Evolutionary conservation across 495 filamentous ascomycete species (phyloP).

Genomic region (Cercophora scortea): DNA sequence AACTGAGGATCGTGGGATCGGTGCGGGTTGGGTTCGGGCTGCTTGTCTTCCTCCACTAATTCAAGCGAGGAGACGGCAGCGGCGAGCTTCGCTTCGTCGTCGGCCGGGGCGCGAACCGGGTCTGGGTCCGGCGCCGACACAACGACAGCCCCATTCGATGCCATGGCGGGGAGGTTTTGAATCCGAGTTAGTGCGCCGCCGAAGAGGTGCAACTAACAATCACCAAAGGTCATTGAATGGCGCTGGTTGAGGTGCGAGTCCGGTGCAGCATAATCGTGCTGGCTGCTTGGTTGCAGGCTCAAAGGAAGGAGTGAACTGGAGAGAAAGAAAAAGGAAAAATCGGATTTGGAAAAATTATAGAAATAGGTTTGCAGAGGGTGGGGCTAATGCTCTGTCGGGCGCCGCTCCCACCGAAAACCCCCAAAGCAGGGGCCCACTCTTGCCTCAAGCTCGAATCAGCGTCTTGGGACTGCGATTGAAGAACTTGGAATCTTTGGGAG

Average conservation of each 20-base stretch:
- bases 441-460: too few relatives aligned
- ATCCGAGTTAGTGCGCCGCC: constrained; percentile 10
- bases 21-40: constrained; percentile 26
- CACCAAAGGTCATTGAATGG: constrained; percentile 11
- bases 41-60: constrained; percentile 11
- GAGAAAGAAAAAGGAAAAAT: constrained; percentile 5
- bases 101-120: not conserved
- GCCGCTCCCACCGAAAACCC: not conserved
- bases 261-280: constrained; percentile 13
- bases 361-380: constrained; percentile 7
- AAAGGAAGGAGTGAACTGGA: constrained; percentile 4
- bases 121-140: not conserved
- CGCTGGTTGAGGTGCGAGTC: constrained; percentile 11
- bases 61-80: constrained; percentile 21
- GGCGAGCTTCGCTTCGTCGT: constrained; percentile 16
- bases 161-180: constrained; percentile 9
- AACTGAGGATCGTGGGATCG: constrained; percentile 48
- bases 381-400: not conserved
- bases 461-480: too few relatives aligned
- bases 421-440: not conserved
- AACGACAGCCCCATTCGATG: constrained; percentile 6
- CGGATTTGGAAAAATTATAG: not conserved
- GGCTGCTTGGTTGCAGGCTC: constrained; percentile 7
- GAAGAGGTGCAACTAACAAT: constrained; percentile 16
- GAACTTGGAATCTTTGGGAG: too few relatives aligned